Evolutionary conservation across 768 basidiomycete genomes (phyloP).

Genomic region (Boletus reticuloceps): DNA sequence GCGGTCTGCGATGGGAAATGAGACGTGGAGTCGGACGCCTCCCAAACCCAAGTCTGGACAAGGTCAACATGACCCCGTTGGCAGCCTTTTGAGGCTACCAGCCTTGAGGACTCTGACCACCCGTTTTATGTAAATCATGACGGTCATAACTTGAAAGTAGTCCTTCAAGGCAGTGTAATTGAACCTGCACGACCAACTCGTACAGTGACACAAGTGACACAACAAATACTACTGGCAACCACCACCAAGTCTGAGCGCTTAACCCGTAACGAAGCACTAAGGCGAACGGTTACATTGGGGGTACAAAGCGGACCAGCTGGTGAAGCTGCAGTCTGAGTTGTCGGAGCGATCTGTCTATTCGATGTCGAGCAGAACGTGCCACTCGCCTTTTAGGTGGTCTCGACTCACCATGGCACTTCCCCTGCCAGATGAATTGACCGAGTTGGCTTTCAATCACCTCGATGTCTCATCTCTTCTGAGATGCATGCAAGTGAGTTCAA

Average conservation of each 20-base stretch:
- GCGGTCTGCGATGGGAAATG: conserved; percentile 9
- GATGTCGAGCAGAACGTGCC: not conserved
- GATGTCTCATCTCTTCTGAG: conserved; percentile 28
- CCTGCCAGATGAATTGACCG: conserved; percentile 32
- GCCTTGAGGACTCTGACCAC: not conserved
- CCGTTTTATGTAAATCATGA: not conserved
- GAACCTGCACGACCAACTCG: too few relatives aligned
- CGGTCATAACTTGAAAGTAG: too few relatives aligned
- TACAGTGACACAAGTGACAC: too few relatives aligned
- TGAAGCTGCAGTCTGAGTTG: not conserved
- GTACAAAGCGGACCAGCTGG: too few relatives aligned
- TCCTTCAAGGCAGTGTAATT: too few relatives aligned
- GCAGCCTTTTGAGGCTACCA: not conserved
- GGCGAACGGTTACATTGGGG: too few relatives aligned
- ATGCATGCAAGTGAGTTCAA: conserved; percentile 26
- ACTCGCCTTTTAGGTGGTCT: not conserved
- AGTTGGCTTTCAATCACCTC: conserved; percentile 23
- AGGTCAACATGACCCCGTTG: not conserved
- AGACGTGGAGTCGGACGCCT: not conserved
- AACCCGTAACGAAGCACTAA: too few relatives aligned
- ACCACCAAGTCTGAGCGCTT: too few relatives aligned
- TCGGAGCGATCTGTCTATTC: not conserved
- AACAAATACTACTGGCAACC: too few relatives aligned
- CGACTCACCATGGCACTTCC: conserved; percentile 15
- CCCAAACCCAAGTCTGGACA: conserved; percentile 9